Conservation (phyloP, 2,329 filamentous ascomycete genomes). For the Penicillium corylophilum region DNA sequence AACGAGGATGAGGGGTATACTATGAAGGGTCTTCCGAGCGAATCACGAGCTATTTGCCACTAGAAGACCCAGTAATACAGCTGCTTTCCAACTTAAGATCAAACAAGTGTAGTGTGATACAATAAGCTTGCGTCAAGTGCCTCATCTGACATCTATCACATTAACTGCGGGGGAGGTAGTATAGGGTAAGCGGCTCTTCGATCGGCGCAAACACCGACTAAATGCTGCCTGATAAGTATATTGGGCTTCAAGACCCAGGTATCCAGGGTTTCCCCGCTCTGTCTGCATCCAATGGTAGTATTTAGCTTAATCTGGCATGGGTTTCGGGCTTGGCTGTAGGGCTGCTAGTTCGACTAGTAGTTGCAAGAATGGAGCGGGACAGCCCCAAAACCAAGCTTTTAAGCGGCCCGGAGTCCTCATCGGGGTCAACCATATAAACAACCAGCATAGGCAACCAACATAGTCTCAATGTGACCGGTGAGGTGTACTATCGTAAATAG, state of each 20-base stretch:
- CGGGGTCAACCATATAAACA: background rate
- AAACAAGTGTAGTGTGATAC: background rate
- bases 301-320: background rate
- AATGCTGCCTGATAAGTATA: background rate
- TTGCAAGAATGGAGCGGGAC: background rate
- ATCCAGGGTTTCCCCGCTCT: background rate
- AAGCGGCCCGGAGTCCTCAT: conserved; percentile 3
- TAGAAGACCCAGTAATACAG: background rate
- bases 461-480: background rate
- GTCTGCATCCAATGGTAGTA: background rate
- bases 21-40: too few relatives aligned
- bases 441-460: background rate
- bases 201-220: background rate
- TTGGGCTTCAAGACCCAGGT: background rate
- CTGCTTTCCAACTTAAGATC: background rate
- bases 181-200: background rate
- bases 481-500: background rate
- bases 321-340: background rate
- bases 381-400: conserved; percentile 11
- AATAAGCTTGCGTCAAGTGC: background rate
- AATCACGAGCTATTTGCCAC: background rate
- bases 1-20: too few relatives aligned
- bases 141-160: background rate
- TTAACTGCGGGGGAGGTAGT: background rate
- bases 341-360: background rate